A percentile compares a stretch with the other conserved stretches of the same genome.
Evolutionary conservation across 179 eudicot genomes (phyloP).

Genomic region (Camellia oleifera): DNA sequence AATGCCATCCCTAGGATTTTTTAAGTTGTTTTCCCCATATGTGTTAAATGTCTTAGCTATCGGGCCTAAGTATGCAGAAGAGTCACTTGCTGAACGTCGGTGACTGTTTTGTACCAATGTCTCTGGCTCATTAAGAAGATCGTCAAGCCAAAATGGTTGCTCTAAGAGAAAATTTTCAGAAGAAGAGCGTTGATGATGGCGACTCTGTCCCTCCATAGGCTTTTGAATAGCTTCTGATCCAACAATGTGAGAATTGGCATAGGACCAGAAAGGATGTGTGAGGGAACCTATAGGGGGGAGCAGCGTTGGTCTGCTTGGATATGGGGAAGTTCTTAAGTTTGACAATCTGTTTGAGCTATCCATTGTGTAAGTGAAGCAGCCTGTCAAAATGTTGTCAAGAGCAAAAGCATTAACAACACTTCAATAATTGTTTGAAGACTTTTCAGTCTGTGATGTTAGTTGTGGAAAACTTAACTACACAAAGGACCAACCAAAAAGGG

Average conservation of each 20-base stretch:
- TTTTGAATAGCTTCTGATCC: conserved; percentile 17
- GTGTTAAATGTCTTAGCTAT: conserved; percentile 2
- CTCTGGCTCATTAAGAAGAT: conserved; percentile 73
- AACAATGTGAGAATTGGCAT: conserved; percentile 6
- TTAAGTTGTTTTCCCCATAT: conserved; percentile 18
- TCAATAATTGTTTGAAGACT: background rate
- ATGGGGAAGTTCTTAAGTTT: conserved; percentile 16
- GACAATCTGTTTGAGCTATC: conserved; percentile 16
- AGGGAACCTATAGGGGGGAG: conserved; percentile 42
- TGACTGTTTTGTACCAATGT: conserved; percentile 41
- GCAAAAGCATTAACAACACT: background rate
- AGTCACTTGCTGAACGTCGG: conserved; percentile 70
- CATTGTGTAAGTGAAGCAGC: conserved; percentile 15
- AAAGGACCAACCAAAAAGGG: no score
- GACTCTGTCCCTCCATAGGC: conserved; percentile 18
- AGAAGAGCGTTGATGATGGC: conserved; percentile 33
- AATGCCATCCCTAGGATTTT: conserved; percentile 15
- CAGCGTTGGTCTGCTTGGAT: conserved; percentile 20
- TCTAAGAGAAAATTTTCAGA: conserved; percentile 49
- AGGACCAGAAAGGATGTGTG: conserved; percentile 17
- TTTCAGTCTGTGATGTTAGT: no score
- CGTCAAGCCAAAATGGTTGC: conserved; percentile 83
- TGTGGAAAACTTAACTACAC: no score
- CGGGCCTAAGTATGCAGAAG: conserved; percentile 45
- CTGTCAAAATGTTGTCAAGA: background rate